Base-by-base conservation (phyloP, 2,329 filamentous ascomycete species). In the Amauroascus niger region DNA sequence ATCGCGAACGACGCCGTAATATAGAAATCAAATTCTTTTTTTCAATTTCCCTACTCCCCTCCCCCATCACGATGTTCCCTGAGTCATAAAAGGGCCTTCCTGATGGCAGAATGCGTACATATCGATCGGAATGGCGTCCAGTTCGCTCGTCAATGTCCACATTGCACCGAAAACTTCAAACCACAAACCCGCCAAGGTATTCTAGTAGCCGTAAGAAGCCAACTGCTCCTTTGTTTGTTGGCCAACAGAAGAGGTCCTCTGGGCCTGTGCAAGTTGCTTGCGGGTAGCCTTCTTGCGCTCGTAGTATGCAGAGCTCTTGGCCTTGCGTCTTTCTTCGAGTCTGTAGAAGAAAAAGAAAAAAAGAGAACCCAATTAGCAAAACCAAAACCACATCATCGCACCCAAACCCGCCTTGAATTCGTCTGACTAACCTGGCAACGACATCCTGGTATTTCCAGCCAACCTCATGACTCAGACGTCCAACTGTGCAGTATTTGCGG, bases 391-490 rank as follows among this genome's bases (percentile, higher is more conserved):
- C 28, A 13, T 6, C 3, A 30, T 9, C 16, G 9, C 16, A 9
- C 6, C 24, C 2, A 40, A 33, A 14, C 18, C 16, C 30, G 46
- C 22, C 37, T 37, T 32, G 18, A 6, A 39, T 26, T 18, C 22
- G 30, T 47, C 51, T 22, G 58, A 86, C 89, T 71, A 79, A 97
- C 90, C 88, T 89, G 70, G 85, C 86, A 79, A 98, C 93, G 72
- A 98, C 90, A 74, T 96, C 91, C 83, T 96, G 87, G 86, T 98
- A 97, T 81, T 98, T 98, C 93, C 93, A 98, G 79, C 93, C 93
- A 71, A 97, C 93, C 81, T 98, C 93, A 78, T 96, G 90, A 77
- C 88, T 93, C 72, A 98, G 81, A 78, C 93, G 85, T 68, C 93
- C 93, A 67, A 98, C 91, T 64, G 90, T 95, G 87, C 93, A 98